Percentiles rank a stretch among this genome's conserved stretches.
These are phyloP conservation scores for Ophiostoma pallidulum DNA, from an alignment of 2,329 filamentous ascomycete genomes.

Conservation along the genomic window DNA sequence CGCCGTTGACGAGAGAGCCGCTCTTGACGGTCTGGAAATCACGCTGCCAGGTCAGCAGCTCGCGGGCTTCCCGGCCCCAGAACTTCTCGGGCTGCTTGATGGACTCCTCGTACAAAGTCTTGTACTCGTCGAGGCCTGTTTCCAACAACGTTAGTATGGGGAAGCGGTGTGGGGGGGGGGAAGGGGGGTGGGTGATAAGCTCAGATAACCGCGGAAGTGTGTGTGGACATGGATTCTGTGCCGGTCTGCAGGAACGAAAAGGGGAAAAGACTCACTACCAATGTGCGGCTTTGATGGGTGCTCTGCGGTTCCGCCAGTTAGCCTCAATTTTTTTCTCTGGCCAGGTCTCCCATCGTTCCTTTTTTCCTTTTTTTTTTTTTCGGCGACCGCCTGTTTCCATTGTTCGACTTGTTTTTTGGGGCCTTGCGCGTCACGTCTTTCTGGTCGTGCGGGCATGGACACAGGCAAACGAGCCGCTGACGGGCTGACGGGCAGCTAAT, in stretches of 20 bases:
- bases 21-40: conserved; percentile 85
- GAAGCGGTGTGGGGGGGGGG: conserved; percentile 2
- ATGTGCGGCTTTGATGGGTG: conserved; percentile 62
- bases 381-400: background rate
- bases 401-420: too few relatives aligned
- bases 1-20: conserved; percentile 68
- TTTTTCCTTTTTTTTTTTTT: background rate
- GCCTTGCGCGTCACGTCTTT: too few relatives aligned
- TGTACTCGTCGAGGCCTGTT: conserved; percentile 55
- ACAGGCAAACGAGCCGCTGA: too few relatives aligned
- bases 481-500: too few relatives aligned
- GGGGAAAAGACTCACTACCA: conserved; percentile 38
- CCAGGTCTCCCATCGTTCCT: background rate
- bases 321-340: conserved; percentile 19
- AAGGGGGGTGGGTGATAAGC: background rate
- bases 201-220: too few relatives aligned
- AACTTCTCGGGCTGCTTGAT: conserved; percentile 84
- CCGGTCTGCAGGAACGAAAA: background rate
- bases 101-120: conserved; percentile 67
- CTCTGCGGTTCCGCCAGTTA: conserved; percentile 36
- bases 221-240: too few relatives aligned
- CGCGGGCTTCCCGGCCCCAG: conserved; percentile 78
- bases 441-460: too few relatives aligned
- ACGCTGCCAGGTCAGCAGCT: conserved; percentile 79
- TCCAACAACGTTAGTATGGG: conserved; percentile 20